These are phyloP conservation scores for Calendula officinalis DNA, from an alignment of 129 eudicot species.

Conservation along the genomic window DNA sequence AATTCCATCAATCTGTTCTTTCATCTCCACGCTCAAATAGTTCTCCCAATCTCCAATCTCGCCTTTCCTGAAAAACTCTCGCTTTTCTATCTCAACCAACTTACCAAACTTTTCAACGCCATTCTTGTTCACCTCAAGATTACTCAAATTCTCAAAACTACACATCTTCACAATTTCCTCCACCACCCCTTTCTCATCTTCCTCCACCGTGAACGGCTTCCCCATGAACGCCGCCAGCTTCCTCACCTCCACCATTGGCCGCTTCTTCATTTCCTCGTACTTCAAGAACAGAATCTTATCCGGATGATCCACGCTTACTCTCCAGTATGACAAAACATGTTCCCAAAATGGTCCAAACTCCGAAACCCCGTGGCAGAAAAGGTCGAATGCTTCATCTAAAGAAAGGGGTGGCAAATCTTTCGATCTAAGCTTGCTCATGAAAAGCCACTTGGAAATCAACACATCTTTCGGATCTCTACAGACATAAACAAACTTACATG, in stretches of 20 bases:
- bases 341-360: conserved; percentile 45
- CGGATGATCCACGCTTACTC: conserved; percentile 41
- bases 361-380: conserved; percentile 32
- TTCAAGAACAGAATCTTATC: conserved; percentile 30
- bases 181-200: conserved; percentile 16
- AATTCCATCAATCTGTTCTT: conserved; percentile 8
- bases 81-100: neutral
- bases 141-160: conserved; percentile 18
- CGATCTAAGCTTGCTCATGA: conserved; percentile 1
- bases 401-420: conserved; percentile 4
- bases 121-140: conserved; percentile 17
- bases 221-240: conserved; percentile 43
- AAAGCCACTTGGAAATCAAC: conserved; percentile 19
- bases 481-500: conserved; percentile 16
- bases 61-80: conserved; percentile 18
- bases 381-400: conserved; percentile 25
- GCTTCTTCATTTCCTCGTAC: conserved; percentile 42
- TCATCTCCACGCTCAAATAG: conserved; percentile 20
- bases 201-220: conserved; percentile 12
- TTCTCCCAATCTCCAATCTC: conserved; percentile 28
- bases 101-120: conserved; percentile 10
- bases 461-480: conserved; percentile 26
- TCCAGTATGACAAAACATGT: conserved; percentile 41
- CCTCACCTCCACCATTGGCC: conserved; percentile 23
- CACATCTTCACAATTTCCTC: conserved; percentile 17